Evolutionary conservation across 2,329 filamentous ascomycete species (phyloP).

Genomic region (Cadophora luteo-olivacea): DNA sequence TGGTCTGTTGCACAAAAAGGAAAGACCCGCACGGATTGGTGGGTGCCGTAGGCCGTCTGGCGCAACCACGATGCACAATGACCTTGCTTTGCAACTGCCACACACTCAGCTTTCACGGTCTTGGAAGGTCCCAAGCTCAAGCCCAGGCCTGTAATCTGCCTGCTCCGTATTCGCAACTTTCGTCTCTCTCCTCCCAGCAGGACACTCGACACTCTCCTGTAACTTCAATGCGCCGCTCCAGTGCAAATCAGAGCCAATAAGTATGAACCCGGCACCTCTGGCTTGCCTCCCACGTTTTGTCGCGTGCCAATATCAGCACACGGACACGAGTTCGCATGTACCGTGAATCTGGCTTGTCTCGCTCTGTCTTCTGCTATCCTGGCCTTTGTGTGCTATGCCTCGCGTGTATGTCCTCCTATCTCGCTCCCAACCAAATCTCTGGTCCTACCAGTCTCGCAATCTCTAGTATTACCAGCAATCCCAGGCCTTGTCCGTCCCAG

Average conservation of each 20-base stretch:
- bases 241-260: slow-evolving; percentile 28
- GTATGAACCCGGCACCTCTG: slow-evolving; percentile 38
- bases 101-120: slow-evolving; percentile 34
- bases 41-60: slow-evolving; percentile 38
- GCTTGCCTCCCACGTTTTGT: slow-evolving; percentile 43
- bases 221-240: slow-evolving; percentile 30
- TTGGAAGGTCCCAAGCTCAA: slow-evolving; percentile 12
- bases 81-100: slow-evolving; percentile 34
- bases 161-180: slow-evolving; percentile 23
- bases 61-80: slow-evolving; percentile 39
- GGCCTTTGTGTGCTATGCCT: slow-evolving; percentile 11
- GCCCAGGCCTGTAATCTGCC: slow-evolving; percentile 6
- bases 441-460: slow-evolving; percentile 21
- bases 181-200: slow-evolving; percentile 31
- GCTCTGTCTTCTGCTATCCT: slow-evolving; percentile 17
- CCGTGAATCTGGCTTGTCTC: slow-evolving; percentile 19
- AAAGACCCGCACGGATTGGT: slow-evolving; percentile 37
- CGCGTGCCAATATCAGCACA: slow-evolving; percentile 42
- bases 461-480: slow-evolving; percentile 22
- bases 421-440: slow-evolving; percentile 18
- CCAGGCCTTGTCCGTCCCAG: slow-evolving; percentile 25
- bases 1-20: slow-evolving; percentile 37
- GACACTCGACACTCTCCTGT: slow-evolving; percentile 29
- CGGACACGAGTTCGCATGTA: slow-evolving; percentile 44
- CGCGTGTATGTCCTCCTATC: slow-evolving; percentile 11